Percentiles rank a stretch among this genome's conserved stretches.
Conservation (phyloP, 2,329 filamentous ascomycete species). For the Geosmithia flava region DNA sequence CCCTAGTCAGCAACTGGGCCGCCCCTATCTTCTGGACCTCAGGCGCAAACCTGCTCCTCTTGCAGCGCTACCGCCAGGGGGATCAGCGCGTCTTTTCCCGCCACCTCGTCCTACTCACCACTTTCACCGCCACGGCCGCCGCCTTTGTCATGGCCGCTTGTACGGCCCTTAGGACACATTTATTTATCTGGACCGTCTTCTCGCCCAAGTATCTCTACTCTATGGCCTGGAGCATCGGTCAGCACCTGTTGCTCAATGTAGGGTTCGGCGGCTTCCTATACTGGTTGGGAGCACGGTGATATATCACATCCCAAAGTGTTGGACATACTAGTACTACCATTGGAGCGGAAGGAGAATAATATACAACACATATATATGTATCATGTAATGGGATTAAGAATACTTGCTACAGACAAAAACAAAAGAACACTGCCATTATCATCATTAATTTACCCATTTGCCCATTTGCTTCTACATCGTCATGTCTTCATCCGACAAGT, state of each 20-base stretch:
- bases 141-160: conserved; percentile 81
- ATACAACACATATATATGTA: background rate
- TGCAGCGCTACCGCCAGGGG: conserved; percentile 20
- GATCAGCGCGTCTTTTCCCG: conserved; percentile 20
- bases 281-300: conserved; percentile 27
- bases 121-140: conserved; percentile 55
- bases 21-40: conserved; percentile 80
- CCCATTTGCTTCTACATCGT: conserved; percentile 19
- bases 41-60: conserved; percentile 47
- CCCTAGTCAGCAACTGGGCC: conserved; percentile 85
- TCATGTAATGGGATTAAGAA: too few species aligned
- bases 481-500: conserved; percentile 25
- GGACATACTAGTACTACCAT: background rate
- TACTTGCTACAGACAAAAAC: background rate
- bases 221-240: conserved; percentile 74
- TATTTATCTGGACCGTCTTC: conserved; percentile 99
- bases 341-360: background rate
- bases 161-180: conserved; percentile 67
- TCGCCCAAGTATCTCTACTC: conserved; percentile 92
- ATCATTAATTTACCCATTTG: conserved; percentile 5
- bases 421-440: conserved; percentile 5
- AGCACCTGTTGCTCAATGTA: conserved; percentile 66
- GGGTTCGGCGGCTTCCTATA: conserved; percentile 46
- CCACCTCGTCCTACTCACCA: conserved; percentile 54
- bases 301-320: background rate